Evolutionary conservation across 345 rosid species (phyloP).

Genomic region (sweet orange (Citrus sinensis)): DVS_A1.0 CM039167.1:4634501-4635000

Average conservation of each 20-base stretch:
- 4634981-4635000: slow-evolving; percentile 50
- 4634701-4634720: slow-evolving; percentile 5
- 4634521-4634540: slow-evolving; percentile 8
- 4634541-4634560: slow-evolving; percentile 39
- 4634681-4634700: slow-evolving; percentile 21
- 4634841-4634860: slow-evolving; percentile 7
- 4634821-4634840: slow-evolving; percentile 11
- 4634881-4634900: slow-evolving; percentile 48
- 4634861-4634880: slow-evolving; percentile 20
- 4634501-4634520: not conserved
- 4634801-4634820: slow-evolving; percentile 26
- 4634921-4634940: slow-evolving; percentile 21
- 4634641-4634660: slow-evolving; percentile 63
- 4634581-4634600: slow-evolving; percentile 97
- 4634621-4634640: slow-evolving; percentile 62
- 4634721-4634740: not conserved
- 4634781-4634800: slow-evolving; percentile 38
- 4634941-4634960: slow-evolving; percentile 18
- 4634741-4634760: slow-evolving; percentile 40
- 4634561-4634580: slow-evolving; percentile 81
- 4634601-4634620: slow-evolving; percentile 59
- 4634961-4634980: slow-evolving; percentile 14
- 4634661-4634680: slow-evolving; percentile 50
- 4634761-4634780: slow-evolving; percentile 28
- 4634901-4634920: slow-evolving; percentile 53